Evolutionary conservation across 108 stramenopile genomes (phyloP), one percentile per base, ranked within the genome.

Genomic region (Cyclotella cryptica): DNA sequence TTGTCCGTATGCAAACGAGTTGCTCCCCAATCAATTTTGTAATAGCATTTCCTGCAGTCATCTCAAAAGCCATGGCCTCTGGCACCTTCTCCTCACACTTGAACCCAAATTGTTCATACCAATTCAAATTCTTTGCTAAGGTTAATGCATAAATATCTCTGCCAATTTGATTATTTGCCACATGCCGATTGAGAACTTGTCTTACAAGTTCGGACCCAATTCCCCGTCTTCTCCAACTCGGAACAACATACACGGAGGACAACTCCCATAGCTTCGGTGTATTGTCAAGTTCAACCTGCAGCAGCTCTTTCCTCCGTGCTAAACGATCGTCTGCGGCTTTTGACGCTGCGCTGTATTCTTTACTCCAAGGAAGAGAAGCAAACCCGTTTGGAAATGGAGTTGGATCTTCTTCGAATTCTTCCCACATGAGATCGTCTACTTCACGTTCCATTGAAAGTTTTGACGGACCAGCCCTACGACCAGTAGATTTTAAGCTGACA

Each of bases 361-460:
- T 72, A 15, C 79, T 76, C 85, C 85, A 86, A 15, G 85, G 85
- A 12, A 86, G 66, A 21, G 82, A 84, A 27, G 71, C 59, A 29
- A 79, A 69, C n/a, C 82, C 82, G 39, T 17, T 72, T 13, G 82
- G 77, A 52, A 86, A 52, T 24, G 52, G 61, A 29, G 66, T 71
- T n/a, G 60, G 19, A n/a, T 80, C 74, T 27, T 85, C 80, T 51
- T 86, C 85, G 55, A 86, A 86, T 58, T 84, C 85, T 42, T 86
- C 74, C 85, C 82, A 86, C 57, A 86, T 71, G 7, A 44, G 24
- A 6, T 86, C 85, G 43, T 86, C 79, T 14, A 84, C 49, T 19
- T 79, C 82, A 26, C 66, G 52, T 44, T 80, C 83, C 5, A 86
- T 65, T 17, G 55, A 29, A 14, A 46, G 2, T 45, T 24, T 66